phyloP scores from a whole-genome alignment of 2,329 filamentous ascomycete genomes.

The Claviceps humidiphila region DNA sequence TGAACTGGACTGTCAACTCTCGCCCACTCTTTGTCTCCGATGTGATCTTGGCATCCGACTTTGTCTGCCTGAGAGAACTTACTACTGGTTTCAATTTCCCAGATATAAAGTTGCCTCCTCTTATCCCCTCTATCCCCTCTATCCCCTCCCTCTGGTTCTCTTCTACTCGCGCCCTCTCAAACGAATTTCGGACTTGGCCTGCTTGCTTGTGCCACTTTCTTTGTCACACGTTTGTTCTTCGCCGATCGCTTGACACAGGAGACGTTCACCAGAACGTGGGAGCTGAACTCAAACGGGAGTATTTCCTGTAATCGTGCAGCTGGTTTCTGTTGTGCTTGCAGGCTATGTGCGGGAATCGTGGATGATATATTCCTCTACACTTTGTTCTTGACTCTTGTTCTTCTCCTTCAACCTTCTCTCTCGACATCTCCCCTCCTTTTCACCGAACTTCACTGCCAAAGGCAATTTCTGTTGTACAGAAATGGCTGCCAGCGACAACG shows the following conservation, averaged over 20 bases:
- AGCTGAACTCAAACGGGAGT: not conserved
- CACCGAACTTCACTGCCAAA: not conserved
- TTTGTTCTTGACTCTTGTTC: not conserved
- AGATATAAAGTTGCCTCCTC: not conserved
- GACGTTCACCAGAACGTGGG: not conserved
- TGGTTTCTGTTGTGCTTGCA: not conserved
- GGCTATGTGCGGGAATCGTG: not conserved
- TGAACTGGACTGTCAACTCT: not conserved
- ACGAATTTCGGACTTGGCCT: not conserved
- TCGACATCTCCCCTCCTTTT: not conserved
- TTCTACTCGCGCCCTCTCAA: not conserved
- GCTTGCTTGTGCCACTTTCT: not conserved
- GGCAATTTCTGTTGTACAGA: not conserved
- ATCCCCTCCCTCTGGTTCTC: not conserved
- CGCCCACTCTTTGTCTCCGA: not conserved
- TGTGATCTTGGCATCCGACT: not conserved
- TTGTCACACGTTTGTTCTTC: not conserved
- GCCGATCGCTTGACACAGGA: not conserved
- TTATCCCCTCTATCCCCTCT: not conserved
- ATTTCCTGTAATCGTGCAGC: not conserved
- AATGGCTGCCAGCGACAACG: slow-evolving; percentile 28
- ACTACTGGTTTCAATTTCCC: too few relatives aligned
- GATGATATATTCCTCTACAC: not conserved
- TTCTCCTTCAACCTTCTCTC: not conserved
- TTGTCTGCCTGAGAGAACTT: not conserved